A percentile compares a stretch with the other conserved stretches of the same genome.
These are phyloP conservation scores for Glycine tomentella DNA, from an alignment of 306 rosid species.

Conservation along the genomic window DNA sequence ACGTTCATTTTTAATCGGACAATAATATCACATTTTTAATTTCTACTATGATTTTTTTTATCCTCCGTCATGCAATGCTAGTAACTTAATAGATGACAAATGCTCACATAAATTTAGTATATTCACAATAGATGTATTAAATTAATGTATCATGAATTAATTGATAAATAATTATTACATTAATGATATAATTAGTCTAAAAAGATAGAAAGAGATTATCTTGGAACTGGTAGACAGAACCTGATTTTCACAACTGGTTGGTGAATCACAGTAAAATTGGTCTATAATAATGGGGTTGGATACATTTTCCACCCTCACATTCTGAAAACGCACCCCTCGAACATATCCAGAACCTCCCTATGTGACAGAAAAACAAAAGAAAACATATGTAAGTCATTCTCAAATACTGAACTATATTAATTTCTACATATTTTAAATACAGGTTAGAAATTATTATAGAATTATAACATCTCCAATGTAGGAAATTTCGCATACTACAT, in stretches of 20 bases:
- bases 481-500: background rate
- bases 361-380: slow-evolving; percentile 37
- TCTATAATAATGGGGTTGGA: slow-evolving; percentile 90
- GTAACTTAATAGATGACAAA: background rate
- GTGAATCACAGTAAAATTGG: slow-evolving; percentile 98
- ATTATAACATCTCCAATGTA: slow-evolving; percentile 10
- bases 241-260: slow-evolving; percentile 75
- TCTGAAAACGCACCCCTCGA: slow-evolving; percentile 79
- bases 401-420: background rate
- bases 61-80: background rate
- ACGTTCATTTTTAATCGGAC: too few species aligned
- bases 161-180: background rate
- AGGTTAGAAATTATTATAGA: background rate
- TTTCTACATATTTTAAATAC: slow-evolving; percentile 4
- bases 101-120: background rate
- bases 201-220: background rate
- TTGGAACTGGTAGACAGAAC: slow-evolving; percentile 52
- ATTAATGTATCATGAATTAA: background rate
- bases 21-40: too few species aligned
- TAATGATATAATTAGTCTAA: background rate
- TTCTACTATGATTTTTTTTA: too few species aligned
- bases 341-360: slow-evolving; percentile 99
- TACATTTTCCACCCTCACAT: slow-evolving; percentile 83
- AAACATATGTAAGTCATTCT: slow-evolving; percentile 23
- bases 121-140: background rate